Evolutionary conservation across 768 basidiomycete species (phyloP), one percentile per base, ranked within the genome.

Genomic region (Mycena haematopus): DNA sequence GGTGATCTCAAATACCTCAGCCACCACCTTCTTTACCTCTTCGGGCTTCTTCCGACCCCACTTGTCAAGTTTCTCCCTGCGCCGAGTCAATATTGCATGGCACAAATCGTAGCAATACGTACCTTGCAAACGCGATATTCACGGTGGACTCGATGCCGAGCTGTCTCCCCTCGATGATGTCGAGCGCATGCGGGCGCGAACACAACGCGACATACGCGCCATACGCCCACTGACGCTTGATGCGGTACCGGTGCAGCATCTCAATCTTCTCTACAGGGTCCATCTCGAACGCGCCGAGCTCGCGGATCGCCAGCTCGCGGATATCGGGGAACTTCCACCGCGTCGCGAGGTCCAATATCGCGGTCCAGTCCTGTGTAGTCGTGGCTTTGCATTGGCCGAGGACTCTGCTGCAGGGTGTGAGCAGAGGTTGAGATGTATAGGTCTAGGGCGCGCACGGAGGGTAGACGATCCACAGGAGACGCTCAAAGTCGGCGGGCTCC

Each of bases 231-330:
- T 72, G 65, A 22, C 52, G 59, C 25, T 36, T 40, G 35, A 85
- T 71, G 0, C 71, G 60, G 63, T 79, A 76, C n/a, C 66, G 49
- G 33, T 79, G 79, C 60, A 80, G 79, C 0, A 79, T 69, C 8
- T 70, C 65, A 11, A 85, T 80, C 62, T 79, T 82, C 22, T 79
- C 75, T 0, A 83, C 71, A 0, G 84, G 78, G 1, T 75, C 73
- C 10, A 85, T 70, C 0, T 71, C 35, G 9, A 78, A 51, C 52
- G 71, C 45, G 11, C 58, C 52, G 15, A 77, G 70, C 36, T 75
- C 70, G 21, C 58, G 50, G 57, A 76, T 70, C 2, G 77, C 77
- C 44, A 75, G 70, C 38, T 47, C 44, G 40, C 72, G 69, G 50
- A 76, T 67, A 46, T 53, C 65, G 15, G 66, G 57, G 68, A 76